phyloP scores from a whole-genome alignment of 2,329 filamentous ascomycete genomes.

The Fusarium albidum region DNA sequence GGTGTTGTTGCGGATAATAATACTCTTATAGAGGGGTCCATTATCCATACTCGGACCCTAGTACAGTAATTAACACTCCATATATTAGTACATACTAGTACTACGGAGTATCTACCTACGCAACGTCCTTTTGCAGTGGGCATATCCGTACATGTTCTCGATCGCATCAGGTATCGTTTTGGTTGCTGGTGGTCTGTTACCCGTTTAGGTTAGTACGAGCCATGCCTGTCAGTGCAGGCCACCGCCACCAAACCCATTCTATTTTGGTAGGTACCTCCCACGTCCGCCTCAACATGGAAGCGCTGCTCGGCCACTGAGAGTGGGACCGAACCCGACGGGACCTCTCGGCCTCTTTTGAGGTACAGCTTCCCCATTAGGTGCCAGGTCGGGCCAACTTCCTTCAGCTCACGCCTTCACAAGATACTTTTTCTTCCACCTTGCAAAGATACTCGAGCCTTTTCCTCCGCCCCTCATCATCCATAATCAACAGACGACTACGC shows the following conservation, averaged over 20 bases:
- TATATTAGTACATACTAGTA: too few relatives aligned
- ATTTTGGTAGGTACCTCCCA: conserved; percentile 27
- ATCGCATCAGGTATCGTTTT: too few relatives aligned
- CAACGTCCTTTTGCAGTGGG: too few relatives aligned
- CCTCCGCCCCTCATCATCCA: not conserved
- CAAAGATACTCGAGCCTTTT: not conserved
- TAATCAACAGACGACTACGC: not conserved
- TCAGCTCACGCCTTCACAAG: conserved; percentile 14
- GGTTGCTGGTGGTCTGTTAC: too few relatives aligned
- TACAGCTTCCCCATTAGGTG: conserved; percentile 23
- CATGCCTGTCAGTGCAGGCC: too few relatives aligned
- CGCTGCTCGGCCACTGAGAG: conserved; percentile 28
- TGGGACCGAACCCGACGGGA: conserved; percentile 9
- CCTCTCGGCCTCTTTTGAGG: conserved; percentile 24
- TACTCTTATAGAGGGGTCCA: too few relatives aligned
- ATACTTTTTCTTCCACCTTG: conserved; percentile 2
- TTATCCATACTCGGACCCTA: too few relatives aligned
- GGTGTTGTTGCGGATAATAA: too few relatives aligned
- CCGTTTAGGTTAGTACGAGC: too few relatives aligned
- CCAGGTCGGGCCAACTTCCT: conserved; percentile 3
- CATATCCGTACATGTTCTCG: too few relatives aligned
- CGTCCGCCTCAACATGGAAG: conserved; percentile 28
- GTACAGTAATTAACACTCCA: too few relatives aligned
- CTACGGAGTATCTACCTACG: too few relatives aligned
- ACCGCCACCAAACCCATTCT: conserved; percentile 38